A percentile compares a stretch with the other conserved stretches of the same genome.
These are phyloP conservation scores for Solanum dulcamara DNA, from an alignment of 257 asterid species.

Conservation along the genomic window DNA sequence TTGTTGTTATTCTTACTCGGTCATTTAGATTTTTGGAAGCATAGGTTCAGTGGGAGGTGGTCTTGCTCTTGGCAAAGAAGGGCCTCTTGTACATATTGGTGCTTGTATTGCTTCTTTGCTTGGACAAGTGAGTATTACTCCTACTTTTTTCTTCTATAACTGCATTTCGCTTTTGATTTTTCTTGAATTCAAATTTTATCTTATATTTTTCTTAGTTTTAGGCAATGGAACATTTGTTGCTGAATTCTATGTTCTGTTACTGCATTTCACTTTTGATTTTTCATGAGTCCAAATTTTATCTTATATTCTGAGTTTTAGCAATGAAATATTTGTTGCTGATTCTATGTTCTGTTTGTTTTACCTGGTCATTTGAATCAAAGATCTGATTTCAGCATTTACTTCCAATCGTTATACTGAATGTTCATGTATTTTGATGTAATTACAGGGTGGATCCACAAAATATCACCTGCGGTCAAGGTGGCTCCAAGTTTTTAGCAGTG, in stretches of 20 bases:
- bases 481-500: constrained; percentile 89
- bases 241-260: neutral
- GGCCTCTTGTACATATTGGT: constrained; percentile 97
- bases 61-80: constrained; percentile 98
- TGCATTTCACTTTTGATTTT: neutral
- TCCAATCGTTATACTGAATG: neutral
- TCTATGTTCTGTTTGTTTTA: neutral
- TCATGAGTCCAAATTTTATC: neutral
- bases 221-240: neutral
- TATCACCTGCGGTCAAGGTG: constrained; percentile 88
- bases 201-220: neutral
- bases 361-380: neutral
- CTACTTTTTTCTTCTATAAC: neutral
- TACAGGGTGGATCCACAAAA: constrained; percentile 94
- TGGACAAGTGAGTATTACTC: constrained; percentile 71
- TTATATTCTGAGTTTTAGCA: neutral
- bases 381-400: neutral
- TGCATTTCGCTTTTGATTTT: neutral
- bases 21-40: constrained; percentile 83
- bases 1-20: constrained; percentile 7
- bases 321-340: neutral
- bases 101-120: constrained; percentile 98
- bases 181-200: neutral
- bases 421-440: neutral
- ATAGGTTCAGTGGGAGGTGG: constrained; percentile 99